Base-by-base conservation (phyloP, 2,329 filamentous ascomycete genomes). In the Colletotrichum theobromicola region DNA sequence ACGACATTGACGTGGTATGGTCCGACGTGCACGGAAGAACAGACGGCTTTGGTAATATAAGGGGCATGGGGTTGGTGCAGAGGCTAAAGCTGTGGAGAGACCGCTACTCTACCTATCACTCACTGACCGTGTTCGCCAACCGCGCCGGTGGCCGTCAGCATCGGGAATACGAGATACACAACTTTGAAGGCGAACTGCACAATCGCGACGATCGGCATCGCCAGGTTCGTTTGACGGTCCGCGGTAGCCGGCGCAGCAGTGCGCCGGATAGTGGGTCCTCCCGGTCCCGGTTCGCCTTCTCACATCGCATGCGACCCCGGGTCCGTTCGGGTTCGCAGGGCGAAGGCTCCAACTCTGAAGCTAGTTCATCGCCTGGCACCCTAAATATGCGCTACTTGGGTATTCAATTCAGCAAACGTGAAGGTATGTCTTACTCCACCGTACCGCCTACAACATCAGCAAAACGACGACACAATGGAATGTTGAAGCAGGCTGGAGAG, bases 31-130 rank as follows among this genome's bases (percentile, higher is more conserved):
- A 89, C 74, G 82, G 85, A 61, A 84, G 88, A 50, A 89, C 86
- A 4, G 87, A 89, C 79, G 80, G 84, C 18, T 88, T 88, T 74
- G 88, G 88, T 60, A 88, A 85, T 35, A 84, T 89, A 15, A 85
- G 85, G 70, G 88, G 88, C 24, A 83, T 90, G 68, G 88, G 87
- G 2, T 86, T 87, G 2, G 88, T 89, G 55, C 88, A 89, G 79
- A 82, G 88, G 66, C 83, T 89, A 75, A 89, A 89, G 80, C 80
- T 89, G 30, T 90, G 88, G 88, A 83, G 84, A 67, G 88, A 89
- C 76, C 83, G 84, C 61, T 85, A 87, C 69, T 86, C 85, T 15
- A 85, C 84, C 4, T 85, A 84, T 57, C 87, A 90, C 77, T 88
- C 85, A 30, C 74, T 89, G 35, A 87, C 86, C 10, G 80, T 89